These are phyloP conservation scores for Hymenoscyphus occultus DNA, from an alignment of 2,329 filamentous ascomycete species.

Conservation along the genomic window DNA sequence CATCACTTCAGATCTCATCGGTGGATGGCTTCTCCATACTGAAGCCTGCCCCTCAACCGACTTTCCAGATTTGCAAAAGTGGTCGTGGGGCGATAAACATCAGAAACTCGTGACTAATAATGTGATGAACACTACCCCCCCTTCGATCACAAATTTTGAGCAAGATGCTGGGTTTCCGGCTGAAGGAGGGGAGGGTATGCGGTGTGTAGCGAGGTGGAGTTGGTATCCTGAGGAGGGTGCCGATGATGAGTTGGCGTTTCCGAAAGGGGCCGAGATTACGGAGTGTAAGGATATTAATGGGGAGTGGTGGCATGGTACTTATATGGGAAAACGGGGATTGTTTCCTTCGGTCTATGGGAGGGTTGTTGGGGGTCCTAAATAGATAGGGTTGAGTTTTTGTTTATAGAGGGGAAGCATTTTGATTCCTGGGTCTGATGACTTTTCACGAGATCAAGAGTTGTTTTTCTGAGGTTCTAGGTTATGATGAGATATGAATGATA, in stretches of 20 bases:
- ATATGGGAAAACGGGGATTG: slow-evolving; percentile 74
- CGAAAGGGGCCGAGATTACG: slow-evolving; percentile 74
- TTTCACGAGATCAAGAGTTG: background rate
- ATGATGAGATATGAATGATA: background rate
- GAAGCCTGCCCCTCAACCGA: slow-evolving; percentile 43
- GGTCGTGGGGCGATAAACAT: slow-evolving; percentile 48
- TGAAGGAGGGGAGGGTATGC: slow-evolving; percentile 68
- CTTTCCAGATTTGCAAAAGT: slow-evolving; percentile 43
- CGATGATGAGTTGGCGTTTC: slow-evolving; percentile 77
- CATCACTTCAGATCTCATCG: slow-evolving; percentile 71
- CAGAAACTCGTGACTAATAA: slow-evolving; percentile 51
- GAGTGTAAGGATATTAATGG: slow-evolving; percentile 87
- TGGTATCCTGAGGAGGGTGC: slow-evolving; percentile 67
- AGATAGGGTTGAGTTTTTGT: background rate
- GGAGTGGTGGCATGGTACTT: slow-evolving; percentile 86
- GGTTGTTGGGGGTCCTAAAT: slow-evolving; percentile 37
- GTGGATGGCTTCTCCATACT: slow-evolving; percentile 67
- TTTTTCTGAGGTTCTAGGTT: background rate
- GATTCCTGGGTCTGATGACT: background rate
- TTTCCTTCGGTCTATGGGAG: slow-evolving; percentile 78
- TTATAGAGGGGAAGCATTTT: background rate
- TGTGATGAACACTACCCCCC: slow-evolving; percentile 44
- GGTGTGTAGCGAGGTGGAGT: slow-evolving; percentile 66
- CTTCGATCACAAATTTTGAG: slow-evolving; percentile 16
- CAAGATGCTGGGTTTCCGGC: slow-evolving; percentile 57